Base-by-base conservation (phyloP, 768 basidiomycete species). In the Lactifluus hygrophoroides region DNA sequence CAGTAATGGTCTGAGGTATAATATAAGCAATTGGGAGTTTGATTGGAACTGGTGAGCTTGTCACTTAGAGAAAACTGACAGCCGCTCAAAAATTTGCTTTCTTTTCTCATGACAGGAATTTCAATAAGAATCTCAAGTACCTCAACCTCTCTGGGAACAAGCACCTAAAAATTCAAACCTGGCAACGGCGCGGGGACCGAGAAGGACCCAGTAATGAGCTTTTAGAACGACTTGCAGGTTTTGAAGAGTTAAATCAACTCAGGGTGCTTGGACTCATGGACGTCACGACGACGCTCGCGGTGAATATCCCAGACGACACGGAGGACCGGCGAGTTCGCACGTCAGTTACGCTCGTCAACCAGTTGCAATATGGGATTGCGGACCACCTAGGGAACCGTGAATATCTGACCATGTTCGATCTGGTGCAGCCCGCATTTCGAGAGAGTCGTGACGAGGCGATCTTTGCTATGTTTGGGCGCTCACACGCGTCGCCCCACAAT, bases 141-240 rank as follows among this genome's bases (percentile, higher is more conserved):
- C 89, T 99, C 69, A 98, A 98, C 67, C 72, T 98, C 45, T 98
- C 96, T 0, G 96, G 96, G 5, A 99, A 99, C 76, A 95, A 96
- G 70, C 84, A 90, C 10, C 78, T 99, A 4, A 92, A 93, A 73
- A 97, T 99, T 77, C 95, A 92, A 71, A 85, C 88, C 0, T 87
- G 89, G 13, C 68, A 73, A 64, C 57, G 66, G 16, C 48, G 64
- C n/a, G 53, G 67, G 43, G 71, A 71, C 5, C 71, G 74, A 35
- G 73, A 74, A 38, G 64, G 50, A 27, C 61, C 57, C 14, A 63
- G 54, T 23, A 64, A 57, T 54, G 55, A 45, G 50, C 54, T 63
- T 19, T 58, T 65, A 40, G 63, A 58, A 42, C 58, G 42, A 37
- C 78, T 94, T 7, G 85, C 91, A 19, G 91, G 91, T 58, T 99